Base-by-base conservation (phyloP, 805 yeast genomes). In the Metschnikowia arizonensis region DNA sequence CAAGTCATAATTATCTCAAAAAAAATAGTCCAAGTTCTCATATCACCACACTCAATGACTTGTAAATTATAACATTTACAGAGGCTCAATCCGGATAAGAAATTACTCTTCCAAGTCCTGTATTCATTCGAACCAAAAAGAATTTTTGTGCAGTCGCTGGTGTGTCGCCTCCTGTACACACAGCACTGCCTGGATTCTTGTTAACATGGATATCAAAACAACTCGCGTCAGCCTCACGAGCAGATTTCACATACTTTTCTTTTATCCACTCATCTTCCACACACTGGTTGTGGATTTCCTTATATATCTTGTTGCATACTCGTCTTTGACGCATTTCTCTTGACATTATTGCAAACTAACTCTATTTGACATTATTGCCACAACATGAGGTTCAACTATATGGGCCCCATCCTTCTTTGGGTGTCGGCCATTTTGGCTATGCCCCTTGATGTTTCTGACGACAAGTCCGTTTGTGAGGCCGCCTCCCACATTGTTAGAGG, bases 401-500 rank as follows among this genome's bases (percentile, higher is more conserved):
- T 17, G 14, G 42, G 21, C 12, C 35, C 32, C 29, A 17, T 39
- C n/a, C 42, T 42, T 18, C 18, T 42, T 4, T 46, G 48, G 43
- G 29, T 41, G n/a, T 39, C 43, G 4, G 19, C 49, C 24, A 41
- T 42, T 7, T 21, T 45, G 15, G 45, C 50, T 10, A 12, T 53
- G 23, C 8, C 45, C 12, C 57, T 80, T 15, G 81, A 76, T 48
- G 50, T 64, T 2, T 49, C 62, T 3, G 62, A 66, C 33, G 57
- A 59, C 6, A 66, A 63, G 23, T 68, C 74, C 6, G 62, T 74
- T 10, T 73, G 78, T 53, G 59, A 55, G 2, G 78, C 75, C 1
- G 75, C 71, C 9, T 50, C 59, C 28, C 40, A 33, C 2, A 55
- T 72, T 1, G 64, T 61, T 1, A 50, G 62, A 11, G 79, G 78